Evolutionary conservation across 2,329 filamentous ascomycete species (phyloP).

Genomic region (Aspergillus terreus): DNA sequence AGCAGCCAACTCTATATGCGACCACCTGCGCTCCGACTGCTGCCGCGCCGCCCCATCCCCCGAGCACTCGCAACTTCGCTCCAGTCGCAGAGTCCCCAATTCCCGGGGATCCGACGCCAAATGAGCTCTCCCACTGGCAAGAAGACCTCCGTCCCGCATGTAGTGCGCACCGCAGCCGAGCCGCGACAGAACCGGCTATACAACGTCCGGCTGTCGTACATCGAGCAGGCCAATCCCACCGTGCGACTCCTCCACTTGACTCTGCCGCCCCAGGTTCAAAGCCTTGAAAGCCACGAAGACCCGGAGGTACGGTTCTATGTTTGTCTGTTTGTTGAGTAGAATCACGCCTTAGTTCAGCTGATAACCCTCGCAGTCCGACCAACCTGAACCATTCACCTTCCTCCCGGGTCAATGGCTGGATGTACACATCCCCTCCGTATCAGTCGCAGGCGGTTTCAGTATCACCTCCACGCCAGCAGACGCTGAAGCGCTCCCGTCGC

Average conservation of each 20-base stretch:
- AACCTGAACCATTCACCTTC: slow-evolving; percentile 53
- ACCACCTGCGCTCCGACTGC: slow-evolving; percentile 2
- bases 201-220: slow-evolving; percentile 56
- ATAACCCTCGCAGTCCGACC: slow-evolving; percentile 12
- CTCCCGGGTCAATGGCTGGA: slow-evolving; percentile 86
- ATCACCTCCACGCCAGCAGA: slow-evolving; percentile 71
- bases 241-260: slow-evolving; percentile 66
- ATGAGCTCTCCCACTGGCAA: slow-evolving; percentile 26
- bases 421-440: slow-evolving; percentile 66
- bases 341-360: too few species aligned
- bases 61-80: neutral
- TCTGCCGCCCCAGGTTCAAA: slow-evolving; percentile 46
- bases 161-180: slow-evolving; percentile 70
- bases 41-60: slow-evolving; percentile 5
- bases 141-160: slow-evolving; percentile 50
- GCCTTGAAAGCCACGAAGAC: slow-evolving; percentile 25
- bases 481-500: slow-evolving; percentile 36
- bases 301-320: slow-evolving; percentile 34
- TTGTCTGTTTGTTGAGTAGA: too few species aligned
- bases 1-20: slow-evolving; percentile 10
- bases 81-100: slow-evolving; percentile 3
- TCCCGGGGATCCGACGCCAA: slow-evolving; percentile 5
- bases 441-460: slow-evolving; percentile 79
- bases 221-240: slow-evolving; percentile 63
- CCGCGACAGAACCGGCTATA: slow-evolving; percentile 66